phyloP scores from a whole-genome alignment of 2,329 filamentous ascomycete genomes.

The Bipolaris cookei region DNA sequence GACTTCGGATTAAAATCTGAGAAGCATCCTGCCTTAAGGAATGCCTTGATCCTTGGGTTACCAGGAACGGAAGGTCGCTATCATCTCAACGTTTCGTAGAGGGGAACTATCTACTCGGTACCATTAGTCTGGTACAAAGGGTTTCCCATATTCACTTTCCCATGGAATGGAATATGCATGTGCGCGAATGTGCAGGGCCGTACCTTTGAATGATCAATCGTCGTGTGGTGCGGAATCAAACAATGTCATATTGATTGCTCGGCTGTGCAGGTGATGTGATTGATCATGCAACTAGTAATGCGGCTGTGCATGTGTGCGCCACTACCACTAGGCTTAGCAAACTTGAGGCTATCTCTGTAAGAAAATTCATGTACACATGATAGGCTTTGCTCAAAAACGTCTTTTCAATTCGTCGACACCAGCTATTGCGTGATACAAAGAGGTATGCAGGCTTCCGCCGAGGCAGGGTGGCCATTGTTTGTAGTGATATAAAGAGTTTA shows the following conservation, averaged over 20 bases:
- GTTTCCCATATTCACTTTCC: background rate
- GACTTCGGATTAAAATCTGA: background rate
- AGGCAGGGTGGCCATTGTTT: background rate
- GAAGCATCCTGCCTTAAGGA: background rate
- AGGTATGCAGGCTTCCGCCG: background rate
- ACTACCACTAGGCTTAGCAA: background rate
- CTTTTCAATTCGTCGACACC: background rate
- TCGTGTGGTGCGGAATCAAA: background rate
- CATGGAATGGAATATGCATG: constrained; percentile 6
- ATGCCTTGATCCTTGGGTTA: background rate
- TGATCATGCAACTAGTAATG: background rate
- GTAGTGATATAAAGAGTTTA: background rate
- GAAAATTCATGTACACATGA: background rate
- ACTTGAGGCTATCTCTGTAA: background rate
- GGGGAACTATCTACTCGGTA: background rate
- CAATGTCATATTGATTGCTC: background rate
- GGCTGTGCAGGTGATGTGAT: background rate
- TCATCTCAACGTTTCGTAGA: no score
- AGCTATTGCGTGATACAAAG: background rate
- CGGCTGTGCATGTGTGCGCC: background rate
- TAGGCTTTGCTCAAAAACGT: background rate
- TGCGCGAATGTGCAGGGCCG: background rate
- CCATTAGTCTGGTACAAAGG: background rate
- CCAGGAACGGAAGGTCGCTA: background rate
- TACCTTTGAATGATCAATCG: background rate